Conservation (phyloP, 441 rosid genomes). For the Isatis lusitanica region DNA sequence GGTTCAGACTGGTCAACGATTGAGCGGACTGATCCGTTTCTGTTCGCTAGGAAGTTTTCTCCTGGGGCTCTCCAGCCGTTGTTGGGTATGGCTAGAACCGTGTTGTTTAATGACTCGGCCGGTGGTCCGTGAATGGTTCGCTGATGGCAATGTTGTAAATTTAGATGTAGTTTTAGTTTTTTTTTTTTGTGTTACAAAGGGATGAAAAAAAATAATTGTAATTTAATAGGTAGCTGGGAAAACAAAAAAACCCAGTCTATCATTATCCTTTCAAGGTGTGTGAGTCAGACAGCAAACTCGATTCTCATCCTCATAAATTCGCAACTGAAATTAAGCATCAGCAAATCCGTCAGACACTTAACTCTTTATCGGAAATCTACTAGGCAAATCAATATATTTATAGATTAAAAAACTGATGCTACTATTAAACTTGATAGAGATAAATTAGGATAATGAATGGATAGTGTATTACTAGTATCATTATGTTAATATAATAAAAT, state of each 20-base stretch:
- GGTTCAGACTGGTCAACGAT: conserved; percentile 42
- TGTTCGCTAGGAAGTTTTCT: conserved; percentile 71
- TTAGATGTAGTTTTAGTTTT: not conserved
- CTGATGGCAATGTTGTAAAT: conserved; percentile 40
- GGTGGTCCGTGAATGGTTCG: not conserved
- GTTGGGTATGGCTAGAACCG: conserved; percentile 49
- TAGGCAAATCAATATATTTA: not conserved
- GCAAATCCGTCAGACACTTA: not conserved
- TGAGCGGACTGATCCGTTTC: conserved; percentile 45
- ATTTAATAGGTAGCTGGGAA: conserved; percentile 38
- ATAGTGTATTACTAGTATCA: too few relatives aligned
- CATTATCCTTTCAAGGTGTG: conserved; percentile 2
- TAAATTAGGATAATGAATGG: too few relatives aligned
- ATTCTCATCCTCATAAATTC: not conserved
- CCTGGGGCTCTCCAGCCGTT: conserved; percentile 39
- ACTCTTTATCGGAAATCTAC: not conserved
- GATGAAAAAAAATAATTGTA: conserved; percentile 25
- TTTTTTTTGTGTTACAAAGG: not conserved
- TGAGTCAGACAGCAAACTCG: not conserved
- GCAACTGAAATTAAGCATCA: not conserved
- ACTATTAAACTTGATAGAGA: too few relatives aligned
- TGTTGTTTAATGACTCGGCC: conserved; percentile 53
- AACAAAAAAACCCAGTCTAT: conserved; percentile 32
- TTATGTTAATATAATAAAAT: too few relatives aligned
- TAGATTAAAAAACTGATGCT: too few relatives aligned